Evolutionary conservation across 345 rosid species (phyloP), one percentile per base, ranked within the genome.

Genomic region (Arabis hirsuta): DNA sequence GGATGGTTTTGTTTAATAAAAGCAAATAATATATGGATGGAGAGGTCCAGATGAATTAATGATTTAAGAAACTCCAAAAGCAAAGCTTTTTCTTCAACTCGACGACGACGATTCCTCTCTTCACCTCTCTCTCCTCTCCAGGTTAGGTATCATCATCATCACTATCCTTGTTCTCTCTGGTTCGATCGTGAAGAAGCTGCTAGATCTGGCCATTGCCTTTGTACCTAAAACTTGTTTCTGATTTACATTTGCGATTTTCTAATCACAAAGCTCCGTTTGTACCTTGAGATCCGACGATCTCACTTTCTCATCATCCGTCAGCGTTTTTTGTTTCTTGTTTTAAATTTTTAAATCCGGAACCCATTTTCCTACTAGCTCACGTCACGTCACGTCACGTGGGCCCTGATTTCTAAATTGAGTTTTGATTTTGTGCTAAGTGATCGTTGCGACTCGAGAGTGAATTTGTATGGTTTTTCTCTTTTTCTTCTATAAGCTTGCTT

Each of bases 161-260:
- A 12, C 13, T 11, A 48, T 43, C 46, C 38, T 59, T 29, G 34
- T 65, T 38, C 22, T 16, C 16, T 16, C 0, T 26, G 24, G 42
- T 31, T 22, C 2, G 54, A 43, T 32, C 54, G 29, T 36, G 3
- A 32, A 46, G 3, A 32, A 46, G 19, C 58, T 70, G 20, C 27
- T 47, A 65, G 78, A 73, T 73, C 71, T 73, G 67, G 67, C 46
- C 72, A 47, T 63, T 63, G 71, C 43, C 65, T 44, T 39, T 71
- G 13, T 43, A 52, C 43, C 29, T 20, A n/a, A 12, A 9, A 38
- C 8, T 44, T 12, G 50, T 63, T 46, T 63, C 56, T 36, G 41
- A 55, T 73, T 55, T 24, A 55, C 57, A 64, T 45, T 45, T 72
- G 54, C 19, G 44, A 51, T 36, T 7, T 36, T 36, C 10, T 36